Conservation (phyloP, 257 asterid species). For the Salvia miltiorrhiza region DNA sequence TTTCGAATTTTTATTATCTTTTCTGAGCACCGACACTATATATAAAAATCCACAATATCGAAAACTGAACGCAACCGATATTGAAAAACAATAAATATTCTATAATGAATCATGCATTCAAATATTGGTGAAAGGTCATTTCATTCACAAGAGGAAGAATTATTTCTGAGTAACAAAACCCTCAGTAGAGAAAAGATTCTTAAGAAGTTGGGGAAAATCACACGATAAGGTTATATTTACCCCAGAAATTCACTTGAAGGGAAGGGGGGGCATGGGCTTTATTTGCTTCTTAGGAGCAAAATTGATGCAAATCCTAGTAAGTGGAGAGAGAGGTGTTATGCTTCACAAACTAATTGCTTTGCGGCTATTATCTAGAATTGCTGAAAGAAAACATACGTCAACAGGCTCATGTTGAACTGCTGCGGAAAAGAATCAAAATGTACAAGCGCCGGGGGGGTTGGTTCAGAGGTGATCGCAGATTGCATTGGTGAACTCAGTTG, state of each 20-base stretch:
- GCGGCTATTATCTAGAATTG: neutral
- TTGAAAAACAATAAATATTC: no score
- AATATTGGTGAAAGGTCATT: no score
- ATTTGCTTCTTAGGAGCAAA: slow-evolving; percentile 30
- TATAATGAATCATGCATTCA: no score
- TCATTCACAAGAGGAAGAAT: neutral
- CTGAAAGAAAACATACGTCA: slow-evolving; percentile 19
- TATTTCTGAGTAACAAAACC: neutral
- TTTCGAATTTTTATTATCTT: no score
- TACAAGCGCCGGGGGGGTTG: slow-evolving; percentile 10
- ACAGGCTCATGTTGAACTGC: slow-evolving; percentile 28
- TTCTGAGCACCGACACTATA: no score
- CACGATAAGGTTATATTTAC: neutral
- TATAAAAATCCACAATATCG: no score
- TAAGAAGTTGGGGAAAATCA: neutral
- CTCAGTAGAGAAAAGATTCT: neutral
- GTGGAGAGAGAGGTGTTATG: slow-evolving; percentile 13
- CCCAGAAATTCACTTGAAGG: slow-evolving; percentile 7
- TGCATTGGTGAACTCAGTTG: slow-evolving; percentile 81
- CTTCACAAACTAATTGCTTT: slow-evolving; percentile 20
- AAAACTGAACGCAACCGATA: no score
- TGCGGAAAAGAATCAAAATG: slow-evolving; percentile 29
- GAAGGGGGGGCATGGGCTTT: slow-evolving; percentile 16
- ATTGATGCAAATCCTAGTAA: slow-evolving; percentile 13
- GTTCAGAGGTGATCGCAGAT: slow-evolving; percentile 71